Base-by-base conservation (phyloP, 164 flowering plant species). In the Nelumbo lutea region DNA sequence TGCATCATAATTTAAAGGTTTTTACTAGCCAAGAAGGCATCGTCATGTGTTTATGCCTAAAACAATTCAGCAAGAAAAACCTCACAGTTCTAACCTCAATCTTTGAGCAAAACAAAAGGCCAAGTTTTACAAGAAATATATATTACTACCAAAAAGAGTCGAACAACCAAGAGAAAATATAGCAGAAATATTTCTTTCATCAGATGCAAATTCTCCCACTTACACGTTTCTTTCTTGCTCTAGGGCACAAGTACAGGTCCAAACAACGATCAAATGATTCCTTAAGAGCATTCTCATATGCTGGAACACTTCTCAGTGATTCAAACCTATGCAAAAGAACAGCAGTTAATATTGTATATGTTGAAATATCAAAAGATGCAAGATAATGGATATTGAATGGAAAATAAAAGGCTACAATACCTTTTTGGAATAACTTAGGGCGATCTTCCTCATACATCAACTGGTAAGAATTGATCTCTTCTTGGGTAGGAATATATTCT, bases 401-500 rank as follows among this genome's bases (percentile, higher is more conserved):
- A 70, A 5, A 2, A 50, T 11, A 9, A 46, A 41, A 44, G 63
- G 1, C 8, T 43, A 62, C 11, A 64, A 48, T 78, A 91, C 99
- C 91, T 82, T 65, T 76, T 86, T 39, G 99, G 98, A 58, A 91
- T 91, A 81, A 92, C 72, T 84, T 90, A 39, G 98, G 99, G 13
- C 97, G 90, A 76, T 96, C 98, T 77, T 93, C 98, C 78, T 96
- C 98, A 80, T 73, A 84, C 97, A 93, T 86, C 61, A 91, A 76
- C 75, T 91, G 83, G 73, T 88, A 91, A 69, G 93, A 75, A 75
- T 86, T 83, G 1, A 91, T 83, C 81, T 93, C 99, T 80, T 96
- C 98, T 78, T 88, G 90, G 41, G 95, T 87, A 68, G 98, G 99
- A n/a, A 93, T 86, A 76, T 85, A 96, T 68, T 96, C 99, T 11